These are phyloP conservation scores for Saccharomycopsis microspora DNA, from an alignment of 805 yeast genomes.

Conservation along the genomic window DNA sequence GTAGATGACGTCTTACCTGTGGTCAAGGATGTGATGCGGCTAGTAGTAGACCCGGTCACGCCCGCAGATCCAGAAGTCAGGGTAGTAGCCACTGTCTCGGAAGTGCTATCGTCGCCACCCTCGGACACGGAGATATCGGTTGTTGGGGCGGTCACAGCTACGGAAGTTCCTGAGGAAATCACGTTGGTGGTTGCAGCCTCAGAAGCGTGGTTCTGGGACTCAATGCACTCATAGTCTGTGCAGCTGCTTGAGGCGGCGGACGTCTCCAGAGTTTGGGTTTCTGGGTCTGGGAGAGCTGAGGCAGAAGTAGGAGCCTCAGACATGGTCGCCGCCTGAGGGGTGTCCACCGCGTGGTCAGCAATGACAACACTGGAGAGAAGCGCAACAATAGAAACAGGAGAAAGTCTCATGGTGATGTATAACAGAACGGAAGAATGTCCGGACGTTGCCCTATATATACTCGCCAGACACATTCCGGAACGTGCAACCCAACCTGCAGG, in stretches of 20 bases:
- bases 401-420: not conserved
- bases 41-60: not conserved
- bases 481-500: too few relatives aligned
- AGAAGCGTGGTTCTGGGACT: not conserved
- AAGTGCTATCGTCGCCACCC: not conserved
- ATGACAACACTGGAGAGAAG: not conserved
- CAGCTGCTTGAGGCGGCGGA: not conserved
- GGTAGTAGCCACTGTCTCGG: not conserved
- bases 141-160: not conserved
- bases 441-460: too few relatives aligned
- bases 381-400: not conserved
- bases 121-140: not conserved
- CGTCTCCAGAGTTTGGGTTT: constrained; percentile 3
- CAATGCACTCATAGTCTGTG: constrained; percentile 8
- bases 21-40: not conserved
- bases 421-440: not conserved
- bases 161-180: not conserved
- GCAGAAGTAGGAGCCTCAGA: constrained; percentile 1
- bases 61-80: not conserved
- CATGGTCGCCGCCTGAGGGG: constrained; percentile 5
- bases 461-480: too few relatives aligned
- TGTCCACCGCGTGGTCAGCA: constrained; percentile 6
- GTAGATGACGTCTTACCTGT: not conserved
- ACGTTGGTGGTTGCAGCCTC: not conserved
- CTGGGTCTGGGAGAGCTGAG: not conserved